Evolutionary conservation across 768 basidiomycete species (phyloP), one percentile per base, ranked within the genome.

Genomic region (Macrolepiota dolichaula): DNA sequence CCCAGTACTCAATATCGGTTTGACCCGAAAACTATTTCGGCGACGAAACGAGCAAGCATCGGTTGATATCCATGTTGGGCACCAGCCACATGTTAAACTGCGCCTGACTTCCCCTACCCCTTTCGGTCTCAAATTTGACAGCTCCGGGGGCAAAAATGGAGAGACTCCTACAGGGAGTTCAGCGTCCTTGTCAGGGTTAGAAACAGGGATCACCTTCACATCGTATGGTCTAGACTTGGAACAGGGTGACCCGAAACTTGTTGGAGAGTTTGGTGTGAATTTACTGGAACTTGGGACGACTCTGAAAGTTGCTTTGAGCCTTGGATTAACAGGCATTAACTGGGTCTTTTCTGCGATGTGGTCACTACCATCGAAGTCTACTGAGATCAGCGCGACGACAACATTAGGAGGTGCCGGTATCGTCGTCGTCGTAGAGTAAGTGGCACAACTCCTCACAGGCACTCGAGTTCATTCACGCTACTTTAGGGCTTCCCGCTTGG

Each of bases 241-340:
- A 37, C 42, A 50, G 24, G 53, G 52, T 4, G 59, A 61, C 22
- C 82, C 86, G 0, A 77, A 76, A 62, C 63, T 89, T 42, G 73
- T 79, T 22, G 81, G 76, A 19, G 82, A 86, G 65, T 77, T 80
- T 66, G 81, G 79, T 7, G 57, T 89, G 24, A 75, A 74, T 12
- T 75, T 89, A 36, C 66, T 78, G 10, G 85, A 89, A 67, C 77
- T 89, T 27, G 80, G 84, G 3, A 68, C 84, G 49, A 77, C 81
- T 55, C 64, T 85, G 52, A 85, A 81, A 61, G 69, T 80, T 19
- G 77, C 75, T 7, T 51, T 86, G 38, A 81, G 86, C 66, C 72
- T 75, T 19, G 80, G 85, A 13, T 64, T 86, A 24, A 61, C 66
- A 15, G 84, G 85, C 22, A 63, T 76, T 37, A 73, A 61, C 42